Conservation (phyloP, 768 basidiomycete genomes). For the Podaxis carcinomalis region DNA sequence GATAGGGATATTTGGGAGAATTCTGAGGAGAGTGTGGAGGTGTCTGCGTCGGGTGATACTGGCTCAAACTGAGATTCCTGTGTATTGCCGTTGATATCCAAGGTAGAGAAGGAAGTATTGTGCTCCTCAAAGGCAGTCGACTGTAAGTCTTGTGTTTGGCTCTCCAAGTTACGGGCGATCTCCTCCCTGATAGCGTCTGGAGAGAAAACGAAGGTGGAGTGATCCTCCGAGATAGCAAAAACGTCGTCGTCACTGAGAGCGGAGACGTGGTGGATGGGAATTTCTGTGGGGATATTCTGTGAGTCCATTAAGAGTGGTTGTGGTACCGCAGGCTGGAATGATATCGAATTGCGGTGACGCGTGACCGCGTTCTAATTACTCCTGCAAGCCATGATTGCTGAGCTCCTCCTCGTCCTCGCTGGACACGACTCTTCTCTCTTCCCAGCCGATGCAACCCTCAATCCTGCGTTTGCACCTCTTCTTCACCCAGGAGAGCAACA, state of each 20-base stretch:
- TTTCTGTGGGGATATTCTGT: conserved; percentile 11
- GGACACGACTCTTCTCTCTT: conserved; percentile 89
- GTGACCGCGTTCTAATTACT: conserved; percentile 5
- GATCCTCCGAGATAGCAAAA: conserved; percentile 56
- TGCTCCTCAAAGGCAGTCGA: conserved; percentile 1
- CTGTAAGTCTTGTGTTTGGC: conserved; percentile 22
- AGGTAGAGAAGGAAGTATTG: conserved; percentile 50
- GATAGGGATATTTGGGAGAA: conserved; percentile 38
- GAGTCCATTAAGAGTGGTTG: conserved; percentile 17
- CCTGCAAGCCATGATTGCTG: conserved; percentile 67
- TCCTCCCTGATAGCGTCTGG: conserved; percentile 60
- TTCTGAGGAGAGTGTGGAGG: conserved; percentile 25
- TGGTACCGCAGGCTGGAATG: conserved; percentile 1
- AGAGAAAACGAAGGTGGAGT: conserved; percentile 48
- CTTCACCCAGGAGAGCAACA: conserved; percentile 89
- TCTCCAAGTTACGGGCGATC: conserved; percentile 43
- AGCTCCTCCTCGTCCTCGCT: conserved; percentile 80
- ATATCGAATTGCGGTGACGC: conserved; percentile 13
- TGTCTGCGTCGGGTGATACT: conserved; percentile 19
- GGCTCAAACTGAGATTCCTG: conserved; percentile 8
- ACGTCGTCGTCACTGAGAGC: conserved; percentile 45
- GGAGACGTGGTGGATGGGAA: conserved; percentile 21
- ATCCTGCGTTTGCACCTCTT: conserved; percentile 62
- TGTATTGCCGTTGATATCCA: conserved; percentile 37
- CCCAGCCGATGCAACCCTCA: conserved; percentile 49